phyloP scores from a whole-genome alignment of 805 yeast species.

The Debaryomyces prosopidis region DNA sequence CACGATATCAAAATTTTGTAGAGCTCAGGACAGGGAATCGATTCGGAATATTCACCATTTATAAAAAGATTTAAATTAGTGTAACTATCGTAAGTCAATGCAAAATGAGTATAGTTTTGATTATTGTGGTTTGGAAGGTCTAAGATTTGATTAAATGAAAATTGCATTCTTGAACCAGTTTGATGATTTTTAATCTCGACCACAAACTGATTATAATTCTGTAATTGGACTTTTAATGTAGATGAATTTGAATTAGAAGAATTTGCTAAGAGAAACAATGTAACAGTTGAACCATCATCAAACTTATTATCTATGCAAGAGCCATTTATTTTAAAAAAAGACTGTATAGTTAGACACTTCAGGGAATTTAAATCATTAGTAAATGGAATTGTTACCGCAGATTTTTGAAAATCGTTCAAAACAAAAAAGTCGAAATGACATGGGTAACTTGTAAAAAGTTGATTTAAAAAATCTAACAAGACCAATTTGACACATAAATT shows the following conservation, averaged over 20 bases:
- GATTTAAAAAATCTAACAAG: conserved; percentile 22
- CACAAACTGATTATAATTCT: conserved; percentile 29
- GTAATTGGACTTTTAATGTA: conserved; percentile 26
- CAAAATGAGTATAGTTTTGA: conserved; percentile 32
- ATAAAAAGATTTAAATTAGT: conserved; percentile 45
- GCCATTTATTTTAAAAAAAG: conserved; percentile 39
- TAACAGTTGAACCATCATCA: conserved; percentile 11
- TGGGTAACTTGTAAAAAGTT: conserved; percentile 20
- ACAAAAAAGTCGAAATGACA: conserved; percentile 29
- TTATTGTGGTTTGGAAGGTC: conserved; percentile 6
- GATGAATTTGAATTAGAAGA: conserved; percentile 22
- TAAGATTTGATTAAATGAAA: conserved; percentile 33
- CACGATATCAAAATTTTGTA: conserved; percentile 27
- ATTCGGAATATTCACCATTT: conserved; percentile 50
- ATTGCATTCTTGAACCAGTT: conserved; percentile 27
- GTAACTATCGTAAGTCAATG: conserved; percentile 36
- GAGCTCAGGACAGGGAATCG: conserved; percentile 38
- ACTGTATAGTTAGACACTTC: conserved; percentile 34
- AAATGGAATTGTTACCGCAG: conserved; percentile 23
- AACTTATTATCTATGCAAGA: background rate
- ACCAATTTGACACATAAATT: conserved; percentile 11
- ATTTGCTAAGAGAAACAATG: conserved; percentile 28
- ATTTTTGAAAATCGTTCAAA: conserved; percentile 19
- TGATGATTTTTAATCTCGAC: conserved; percentile 26
- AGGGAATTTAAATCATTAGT: conserved; percentile 13